phyloP scores from a whole-genome alignment of 345 rosid genomes.

The Triadica sebifera region DNA sequence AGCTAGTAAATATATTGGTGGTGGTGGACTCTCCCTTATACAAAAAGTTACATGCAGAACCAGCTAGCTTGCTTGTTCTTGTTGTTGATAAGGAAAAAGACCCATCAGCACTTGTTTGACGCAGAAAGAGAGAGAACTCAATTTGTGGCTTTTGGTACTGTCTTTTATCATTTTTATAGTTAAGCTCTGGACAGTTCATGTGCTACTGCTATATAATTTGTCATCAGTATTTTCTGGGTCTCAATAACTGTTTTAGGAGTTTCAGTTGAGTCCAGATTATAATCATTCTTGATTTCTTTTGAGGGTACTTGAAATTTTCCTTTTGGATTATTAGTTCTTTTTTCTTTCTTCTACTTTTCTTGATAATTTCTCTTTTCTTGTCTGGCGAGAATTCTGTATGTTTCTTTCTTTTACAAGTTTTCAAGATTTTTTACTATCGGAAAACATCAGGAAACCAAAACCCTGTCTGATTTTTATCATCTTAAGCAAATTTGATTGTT shows the following conservation, averaged over 20 bases:
- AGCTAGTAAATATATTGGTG: background rate
- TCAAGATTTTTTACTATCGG: background rate
- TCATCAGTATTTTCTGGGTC: background rate
- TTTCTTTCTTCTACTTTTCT: background rate
- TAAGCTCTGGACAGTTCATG: background rate
- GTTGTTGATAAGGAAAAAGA: constrained; percentile 6
- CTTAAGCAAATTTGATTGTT: background rate
- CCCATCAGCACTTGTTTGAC: background rate
- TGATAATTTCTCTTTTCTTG: background rate
- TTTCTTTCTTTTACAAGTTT: background rate
- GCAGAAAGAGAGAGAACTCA: background rate
- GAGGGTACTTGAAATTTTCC: background rate
- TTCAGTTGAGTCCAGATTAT: background rate
- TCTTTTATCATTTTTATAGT: background rate
- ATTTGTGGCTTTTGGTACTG: background rate
- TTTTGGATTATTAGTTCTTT: background rate
- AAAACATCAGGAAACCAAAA: background rate
- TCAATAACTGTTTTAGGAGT: constrained; percentile 8
- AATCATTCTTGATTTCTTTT: background rate
- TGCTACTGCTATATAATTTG: no score
- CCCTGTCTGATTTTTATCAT: background rate
- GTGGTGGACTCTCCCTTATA: background rate
- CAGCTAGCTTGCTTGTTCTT: background rate
- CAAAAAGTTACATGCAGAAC: constrained; percentile 7
- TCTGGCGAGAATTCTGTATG: background rate